phyloP scores from a whole-genome alignment of 805 yeast genomes.

The Saccharomyces cerevisiae region DNA sequence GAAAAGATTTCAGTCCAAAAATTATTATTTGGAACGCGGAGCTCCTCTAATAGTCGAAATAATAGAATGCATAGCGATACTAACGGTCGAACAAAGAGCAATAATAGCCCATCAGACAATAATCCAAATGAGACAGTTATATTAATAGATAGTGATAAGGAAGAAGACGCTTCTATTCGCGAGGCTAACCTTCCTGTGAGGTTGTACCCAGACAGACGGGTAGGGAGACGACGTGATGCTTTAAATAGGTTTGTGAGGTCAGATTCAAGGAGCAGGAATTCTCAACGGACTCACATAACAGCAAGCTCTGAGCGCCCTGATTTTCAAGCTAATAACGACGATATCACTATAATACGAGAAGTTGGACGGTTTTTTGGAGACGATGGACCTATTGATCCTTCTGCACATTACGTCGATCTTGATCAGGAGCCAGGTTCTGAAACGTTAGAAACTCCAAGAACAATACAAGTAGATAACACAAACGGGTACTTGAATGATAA shows the following conservation, averaged over 20 bases:
- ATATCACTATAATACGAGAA: constrained; percentile 15
- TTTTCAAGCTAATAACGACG: constrained; percentile 13
- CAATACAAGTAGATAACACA: not conserved
- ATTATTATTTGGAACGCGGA: not conserved
- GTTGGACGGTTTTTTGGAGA: constrained; percentile 6
- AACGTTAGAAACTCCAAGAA: not conserved
- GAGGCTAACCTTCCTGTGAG: constrained; percentile 9
- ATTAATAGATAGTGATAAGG: constrained; percentile 25
- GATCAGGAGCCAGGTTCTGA: constrained; percentile 16
- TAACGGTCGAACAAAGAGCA: not conserved
- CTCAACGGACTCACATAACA: not conserved
- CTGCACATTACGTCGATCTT: constrained; percentile 24
- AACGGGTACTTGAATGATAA: not conserved
- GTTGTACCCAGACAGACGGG: constrained; percentile 10
- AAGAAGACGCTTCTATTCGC: constrained; percentile 17
- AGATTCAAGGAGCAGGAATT: not conserved
- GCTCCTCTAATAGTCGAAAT: not conserved
- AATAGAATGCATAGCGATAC: not conserved
- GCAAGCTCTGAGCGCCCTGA: not conserved
- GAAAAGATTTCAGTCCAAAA: not conserved
- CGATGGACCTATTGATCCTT: constrained; percentile 16
- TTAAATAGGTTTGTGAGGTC: constrained; percentile 10
- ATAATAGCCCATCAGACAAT: not conserved
- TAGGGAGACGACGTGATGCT: constrained; percentile 14
- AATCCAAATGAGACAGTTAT: constrained; percentile 10